A percentile compares a stretch with the other conserved stretches of the same genome.
Evolutionary conservation across 768 basidiomycete species (phyloP).

Genomic region (Mycena sanguinolenta): DNA sequence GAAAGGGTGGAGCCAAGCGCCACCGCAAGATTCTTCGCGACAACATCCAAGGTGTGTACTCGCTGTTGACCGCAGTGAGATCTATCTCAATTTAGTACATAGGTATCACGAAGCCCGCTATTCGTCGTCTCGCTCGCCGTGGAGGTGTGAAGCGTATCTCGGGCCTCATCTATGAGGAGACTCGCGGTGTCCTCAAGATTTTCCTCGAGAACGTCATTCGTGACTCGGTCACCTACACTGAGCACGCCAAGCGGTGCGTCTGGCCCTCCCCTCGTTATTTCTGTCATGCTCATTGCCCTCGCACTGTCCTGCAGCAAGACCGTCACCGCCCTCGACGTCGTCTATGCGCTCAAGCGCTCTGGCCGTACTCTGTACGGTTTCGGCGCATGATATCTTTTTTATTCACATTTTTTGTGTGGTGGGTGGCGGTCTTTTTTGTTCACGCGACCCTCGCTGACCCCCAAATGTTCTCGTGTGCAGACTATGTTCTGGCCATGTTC

Average conservation of each 20-base stretch:
- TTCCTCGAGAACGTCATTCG: constrained; percentile 94
- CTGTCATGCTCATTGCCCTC: not conserved
- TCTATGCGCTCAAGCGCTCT: constrained; percentile 87
- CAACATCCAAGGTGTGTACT: not conserved
- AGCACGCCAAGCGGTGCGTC: constrained; percentile 86
- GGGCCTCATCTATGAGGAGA: constrained; percentile 57
- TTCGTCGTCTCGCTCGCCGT: constrained; percentile 95
- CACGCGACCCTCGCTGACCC: constrained; percentile 4
- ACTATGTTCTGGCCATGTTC: not conserved
- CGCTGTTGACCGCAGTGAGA: not conserved
- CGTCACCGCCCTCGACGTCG: constrained; percentile 94
- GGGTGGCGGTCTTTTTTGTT: not conserved
- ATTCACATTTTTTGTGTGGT: not conserved
- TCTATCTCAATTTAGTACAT: not conserved
- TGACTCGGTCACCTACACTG: constrained; percentile 78
- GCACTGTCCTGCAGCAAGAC: constrained; percentile 62
- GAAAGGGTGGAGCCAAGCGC: not conserved
- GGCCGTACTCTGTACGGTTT: constrained; percentile 94
- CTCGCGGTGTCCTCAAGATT: constrained; percentile 93
- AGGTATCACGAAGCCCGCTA: constrained; percentile 86
- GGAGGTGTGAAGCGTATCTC: constrained; percentile 98
- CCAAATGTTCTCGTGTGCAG: constrained; percentile 13
- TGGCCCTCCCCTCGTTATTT: not conserved
- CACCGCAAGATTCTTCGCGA: constrained; percentile 2
- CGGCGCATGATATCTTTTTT: constrained; percentile 75